Evolutionary conservation across 306 rosid genomes (phyloP).

Genomic region (Neltuma alba): DNA sequence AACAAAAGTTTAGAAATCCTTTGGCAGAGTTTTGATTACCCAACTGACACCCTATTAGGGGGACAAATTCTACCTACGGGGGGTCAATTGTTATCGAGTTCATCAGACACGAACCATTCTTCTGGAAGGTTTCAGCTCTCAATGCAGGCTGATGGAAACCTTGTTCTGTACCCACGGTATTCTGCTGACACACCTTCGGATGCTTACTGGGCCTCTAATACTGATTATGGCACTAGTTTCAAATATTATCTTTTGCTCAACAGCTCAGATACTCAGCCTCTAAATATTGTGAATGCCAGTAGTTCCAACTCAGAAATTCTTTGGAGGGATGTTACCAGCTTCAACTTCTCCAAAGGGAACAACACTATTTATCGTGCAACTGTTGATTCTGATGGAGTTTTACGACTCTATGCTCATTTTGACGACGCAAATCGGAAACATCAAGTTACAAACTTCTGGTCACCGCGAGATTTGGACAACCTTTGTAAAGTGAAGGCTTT

Average conservation of each 20-base stretch:
- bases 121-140: constrained; percentile 31
- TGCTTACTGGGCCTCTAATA: constrained; percentile 27
- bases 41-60: constrained; percentile 44
- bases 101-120: constrained; percentile 9
- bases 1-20: background rate
- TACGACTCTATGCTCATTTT: constrained; percentile 25
- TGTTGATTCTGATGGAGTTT: constrained; percentile 36
- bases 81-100: constrained; percentile 34
- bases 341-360: no score
- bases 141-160: constrained; percentile 40
- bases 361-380: constrained; percentile 38
- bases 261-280: constrained; percentile 6
- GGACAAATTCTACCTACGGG: constrained; percentile 27
- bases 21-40: constrained; percentile 50
- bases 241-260: constrained; percentile 22
- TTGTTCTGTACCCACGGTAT: constrained; percentile 35
- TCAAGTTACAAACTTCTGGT: no score
- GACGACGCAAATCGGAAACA: background rate
- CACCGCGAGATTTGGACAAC: accelerated
- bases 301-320: no score
- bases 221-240: background rate
- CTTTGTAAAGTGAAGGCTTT: background rate
- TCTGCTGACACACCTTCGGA: background rate
- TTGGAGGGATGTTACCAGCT: no score
- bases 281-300: no score